A percentile compares a stretch with the other conserved stretches of the same genome.
These are phyloP conservation scores for Cryptosporidium felis DNA, from an alignment of 169 alveolate genomes.

Conservation along the genomic window DNA sequence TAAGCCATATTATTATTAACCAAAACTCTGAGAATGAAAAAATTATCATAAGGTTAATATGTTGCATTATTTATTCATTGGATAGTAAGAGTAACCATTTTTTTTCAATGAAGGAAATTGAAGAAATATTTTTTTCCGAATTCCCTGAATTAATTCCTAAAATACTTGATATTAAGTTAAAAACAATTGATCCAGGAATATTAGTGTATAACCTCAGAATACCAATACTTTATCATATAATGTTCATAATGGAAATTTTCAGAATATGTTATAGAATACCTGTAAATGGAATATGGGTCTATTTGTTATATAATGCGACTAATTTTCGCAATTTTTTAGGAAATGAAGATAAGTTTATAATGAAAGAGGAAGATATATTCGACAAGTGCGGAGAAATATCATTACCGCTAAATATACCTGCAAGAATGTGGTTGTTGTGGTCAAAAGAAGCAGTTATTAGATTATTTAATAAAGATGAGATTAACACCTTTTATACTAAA, in stretches of 20 bases:
- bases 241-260: conserved; percentile 41
- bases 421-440: conserved; percentile 65
- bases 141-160: not conserved
- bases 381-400: not conserved
- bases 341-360: not conserved
- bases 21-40: not conserved
- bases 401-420: conserved; percentile 42
- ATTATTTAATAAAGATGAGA: not conserved
- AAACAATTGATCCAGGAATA: conserved; percentile 19
- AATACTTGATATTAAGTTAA: not conserved
- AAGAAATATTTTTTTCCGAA: conserved; percentile 1
- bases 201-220: not conserved
- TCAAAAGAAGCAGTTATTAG: not conserved
- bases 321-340: too few relatives aligned
- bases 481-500: not conserved
- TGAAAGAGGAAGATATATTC: not conserved
- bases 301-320: not conserved
- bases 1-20: not conserved
- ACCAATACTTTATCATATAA: conserved; percentile 23
- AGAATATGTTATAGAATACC: conserved; percentile 31
- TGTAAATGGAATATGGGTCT: conserved; percentile 7
- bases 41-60: not conserved
- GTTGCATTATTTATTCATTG: not conserved
- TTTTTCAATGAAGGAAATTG: conserved; percentile 18
- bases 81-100: not conserved